phyloP scores from a whole-genome alignment of 352 stramenopile species.

The Globisporangium perplexum region DNA sequence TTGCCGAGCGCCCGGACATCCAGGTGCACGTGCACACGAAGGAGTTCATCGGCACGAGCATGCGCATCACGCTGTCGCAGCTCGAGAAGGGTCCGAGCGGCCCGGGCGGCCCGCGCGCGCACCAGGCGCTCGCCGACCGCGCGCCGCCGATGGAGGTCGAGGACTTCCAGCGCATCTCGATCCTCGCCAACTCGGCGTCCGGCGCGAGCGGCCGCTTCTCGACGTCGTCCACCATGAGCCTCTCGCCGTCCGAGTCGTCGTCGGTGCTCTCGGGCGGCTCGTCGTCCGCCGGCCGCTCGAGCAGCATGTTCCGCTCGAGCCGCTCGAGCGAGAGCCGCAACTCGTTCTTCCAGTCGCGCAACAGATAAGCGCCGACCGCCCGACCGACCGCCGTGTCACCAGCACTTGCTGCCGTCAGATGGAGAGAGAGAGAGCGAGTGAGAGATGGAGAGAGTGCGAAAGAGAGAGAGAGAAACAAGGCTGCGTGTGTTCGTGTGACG shows the following conservation, averaged over 20 bases:
- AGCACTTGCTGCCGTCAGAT: no score
- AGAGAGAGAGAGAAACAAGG: no score
- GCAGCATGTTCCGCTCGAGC: constrained; percentile 41
- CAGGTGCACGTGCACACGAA: constrained; percentile 88
- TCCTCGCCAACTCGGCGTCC: constrained; percentile 35
- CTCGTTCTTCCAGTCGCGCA: constrained; percentile 15
- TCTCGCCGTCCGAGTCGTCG: constrained; percentile 37
- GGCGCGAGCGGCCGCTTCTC: constrained; percentile 35
- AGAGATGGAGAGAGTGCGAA: not conserved
- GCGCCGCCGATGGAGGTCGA: constrained; percentile 44
- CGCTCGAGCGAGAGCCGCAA: constrained; percentile 22
- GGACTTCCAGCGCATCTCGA: constrained; percentile 68
- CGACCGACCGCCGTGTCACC: no score
- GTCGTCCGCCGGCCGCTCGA: constrained; percentile 27
- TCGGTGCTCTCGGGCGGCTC: constrained; percentile 28
- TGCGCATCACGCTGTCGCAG: constrained; percentile 81
- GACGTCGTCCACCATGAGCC: constrained; percentile 38
- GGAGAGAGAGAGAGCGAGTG: not conserved
- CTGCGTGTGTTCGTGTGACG: no score
- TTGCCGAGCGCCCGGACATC: constrained; percentile 76
- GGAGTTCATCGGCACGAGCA: constrained; percentile 88
- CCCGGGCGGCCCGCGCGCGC: constrained; percentile 9
- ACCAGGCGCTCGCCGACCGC: constrained; percentile 20
- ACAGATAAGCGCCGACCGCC: no score
- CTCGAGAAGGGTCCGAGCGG: constrained; percentile 25